Evolutionary conservation across 179 eudicot species (phyloP), one percentile per base, ranked within the genome.

Genomic region (Silene vulgaris): DNA sequence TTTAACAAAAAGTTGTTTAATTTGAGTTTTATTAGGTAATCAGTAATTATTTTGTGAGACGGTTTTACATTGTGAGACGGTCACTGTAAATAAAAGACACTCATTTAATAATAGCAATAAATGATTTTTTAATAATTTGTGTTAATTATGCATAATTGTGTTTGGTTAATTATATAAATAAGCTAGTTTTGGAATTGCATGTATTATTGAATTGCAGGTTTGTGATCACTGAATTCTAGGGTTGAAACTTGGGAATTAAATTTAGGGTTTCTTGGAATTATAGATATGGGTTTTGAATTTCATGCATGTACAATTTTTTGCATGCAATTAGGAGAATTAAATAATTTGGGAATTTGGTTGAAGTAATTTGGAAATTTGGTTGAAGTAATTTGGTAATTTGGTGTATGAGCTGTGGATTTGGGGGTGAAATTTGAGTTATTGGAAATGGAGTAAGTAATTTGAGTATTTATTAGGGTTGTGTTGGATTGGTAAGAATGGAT

Each of bases 401-500:
- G 26, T 23, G 61, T 17, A n/a, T 40, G 17, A 26, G 12, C 61
- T 60, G 75, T 61, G 52, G n/a, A 45, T 45, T 76, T 57, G 21
- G 19, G 45, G 61, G 62, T 43, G 50, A 45, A 21, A 2, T 45
- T 48, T 37, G 3, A 69, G 60, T 28, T 57, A 50, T 61, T 70
- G 60, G 69, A 61, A 76, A 21, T 74, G 69, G n/a, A 43, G 17
- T 29, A 13, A 8, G 0, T 57, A 54, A 21, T 71, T 70, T 30
- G 37, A 72, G 72, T 23, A 5, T 13, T 65, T 32, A 32, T 35
- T 35, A 59, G n/a, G 14, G n/a, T 54, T 70, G 62, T 64, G 74
- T 43, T 54, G 68, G 21, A 35, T 17, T 40, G 52, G 50, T 29
- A 64, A 67, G 70, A 74, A 89, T 88, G 91, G 91, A 83, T 71